A percentile compares a stretch with the other conserved stretches of the same genome.
These are phyloP conservation scores for Juncus effusus DNA, from an alignment of 176 grass and related monocot genomes.

Conservation along the genomic window DNA sequence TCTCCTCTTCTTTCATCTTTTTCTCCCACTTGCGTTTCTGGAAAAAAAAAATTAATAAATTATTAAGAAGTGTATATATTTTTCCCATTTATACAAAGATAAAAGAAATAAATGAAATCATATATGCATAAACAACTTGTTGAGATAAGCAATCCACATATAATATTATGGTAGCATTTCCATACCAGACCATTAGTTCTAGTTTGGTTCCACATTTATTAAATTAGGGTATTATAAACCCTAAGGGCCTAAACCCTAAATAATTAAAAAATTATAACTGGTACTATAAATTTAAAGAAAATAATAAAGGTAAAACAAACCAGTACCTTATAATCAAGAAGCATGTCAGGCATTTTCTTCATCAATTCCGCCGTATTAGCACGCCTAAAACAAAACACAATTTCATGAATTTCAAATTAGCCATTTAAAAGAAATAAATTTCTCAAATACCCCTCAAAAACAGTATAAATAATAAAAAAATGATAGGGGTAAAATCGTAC, in stretches of 20 bases:
- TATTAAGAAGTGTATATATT: neutral
- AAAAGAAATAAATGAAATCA: neutral
- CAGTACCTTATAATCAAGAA: slow-evolving; percentile 33
- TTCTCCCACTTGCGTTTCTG: slow-evolving; percentile 94
- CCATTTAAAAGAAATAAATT: neutral
- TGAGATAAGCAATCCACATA: neutral
- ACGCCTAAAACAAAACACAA: slow-evolving; percentile 20
- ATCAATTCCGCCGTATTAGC: slow-evolving; percentile 40
- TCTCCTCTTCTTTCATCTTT: slow-evolving; percentile 85
- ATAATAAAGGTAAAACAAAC: too few species aligned
- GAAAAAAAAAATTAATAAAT: slow-evolving; percentile 16
- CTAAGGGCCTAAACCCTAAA: too few species aligned
- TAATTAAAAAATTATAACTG: too few species aligned
- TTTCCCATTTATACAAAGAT: too few species aligned
- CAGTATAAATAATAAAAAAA: slow-evolving; percentile 1
- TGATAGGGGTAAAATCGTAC: slow-evolving; percentile 10
- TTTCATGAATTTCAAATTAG: neutral
- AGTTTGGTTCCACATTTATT: too few species aligned
- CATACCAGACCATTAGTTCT: too few species aligned
- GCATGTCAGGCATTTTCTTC: slow-evolving; percentile 48
- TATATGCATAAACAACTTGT: too few species aligned
- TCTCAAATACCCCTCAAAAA: neutral
- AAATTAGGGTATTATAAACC: too few species aligned
- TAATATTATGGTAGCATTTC: too few species aligned
- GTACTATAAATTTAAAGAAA: too few species aligned